phyloP scores from a whole-genome alignment of 1,139 yeast species.

The Kurtzmaniella natalensis region DNA sequence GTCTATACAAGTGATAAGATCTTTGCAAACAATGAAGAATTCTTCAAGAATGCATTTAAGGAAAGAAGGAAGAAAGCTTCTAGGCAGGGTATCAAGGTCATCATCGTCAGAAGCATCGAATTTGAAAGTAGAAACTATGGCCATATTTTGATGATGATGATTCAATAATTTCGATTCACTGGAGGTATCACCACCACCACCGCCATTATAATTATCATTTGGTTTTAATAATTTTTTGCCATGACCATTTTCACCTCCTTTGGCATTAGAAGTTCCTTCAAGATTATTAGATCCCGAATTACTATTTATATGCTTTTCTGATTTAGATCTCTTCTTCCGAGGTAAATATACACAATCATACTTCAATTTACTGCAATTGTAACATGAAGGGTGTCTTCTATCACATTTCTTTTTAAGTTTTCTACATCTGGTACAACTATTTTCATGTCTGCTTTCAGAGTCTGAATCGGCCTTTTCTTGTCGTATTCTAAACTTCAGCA shows the following conservation, averaged over 20 bases:
- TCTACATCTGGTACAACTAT: conserved; percentile 14
- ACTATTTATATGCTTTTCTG: conserved; percentile 2
- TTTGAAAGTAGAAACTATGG: background rate
- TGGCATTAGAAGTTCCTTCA: background rate
- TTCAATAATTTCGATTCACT: background rate
- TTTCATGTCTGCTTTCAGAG: background rate
- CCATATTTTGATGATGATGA: background rate
- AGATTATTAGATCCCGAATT: background rate
- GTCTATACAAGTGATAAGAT: conserved; percentile 12
- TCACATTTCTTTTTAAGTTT: conserved; percentile 47
- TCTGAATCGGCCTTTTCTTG: conserved; percentile 1
- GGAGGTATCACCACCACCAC: too few species aligned
- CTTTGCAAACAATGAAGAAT: conserved; percentile 21
- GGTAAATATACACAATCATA: conserved; percentile 41
- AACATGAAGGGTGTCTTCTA: conserved; percentile 40
- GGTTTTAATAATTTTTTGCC: background rate
- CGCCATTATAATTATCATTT: background rate
- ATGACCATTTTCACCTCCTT: background rate
- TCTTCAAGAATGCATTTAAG: background rate
- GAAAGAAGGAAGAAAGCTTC: background rate
- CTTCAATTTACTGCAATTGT: conserved; percentile 35
- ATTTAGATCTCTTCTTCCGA: conserved; percentile 26
- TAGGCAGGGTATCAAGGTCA: background rate
- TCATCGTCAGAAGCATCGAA: background rate
- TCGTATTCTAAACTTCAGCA: conserved; percentile 3